Conservation (phyloP, 768 basidiomycete species). For the Rhodosporidiobolus odoratus region DNA sequence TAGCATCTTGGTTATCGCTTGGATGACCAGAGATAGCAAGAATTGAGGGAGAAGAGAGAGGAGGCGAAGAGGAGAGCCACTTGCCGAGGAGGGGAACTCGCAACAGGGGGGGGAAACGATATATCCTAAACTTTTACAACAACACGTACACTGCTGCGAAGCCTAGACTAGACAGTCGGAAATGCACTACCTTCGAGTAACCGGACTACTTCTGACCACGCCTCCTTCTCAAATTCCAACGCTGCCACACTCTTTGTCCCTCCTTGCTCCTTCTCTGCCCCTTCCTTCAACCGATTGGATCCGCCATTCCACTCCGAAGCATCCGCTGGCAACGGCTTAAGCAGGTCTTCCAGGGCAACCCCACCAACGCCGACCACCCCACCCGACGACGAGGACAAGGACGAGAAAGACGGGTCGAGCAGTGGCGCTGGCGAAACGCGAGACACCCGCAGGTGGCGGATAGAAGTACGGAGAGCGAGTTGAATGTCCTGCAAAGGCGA, state of each 20-base stretch:
- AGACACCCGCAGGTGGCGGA: slow-evolving; percentile 31
- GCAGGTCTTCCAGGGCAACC: slow-evolving; percentile 6
- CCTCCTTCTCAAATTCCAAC: slow-evolving; percentile 27
- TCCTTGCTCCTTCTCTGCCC: background rate
- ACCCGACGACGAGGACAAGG: background rate
- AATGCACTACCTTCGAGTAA: slow-evolving; percentile 1
- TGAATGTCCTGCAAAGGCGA: slow-evolving; percentile 30
- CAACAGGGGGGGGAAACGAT: background rate
- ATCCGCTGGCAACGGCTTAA: background rate
- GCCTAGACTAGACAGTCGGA: background rate
- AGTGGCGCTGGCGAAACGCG: slow-evolving; percentile 21
- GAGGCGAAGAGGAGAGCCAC: background rate
- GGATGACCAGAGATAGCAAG: no score
- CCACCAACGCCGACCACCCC: slow-evolving; percentile 25
- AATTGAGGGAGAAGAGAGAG: background rate
- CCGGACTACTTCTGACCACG: slow-evolving; percentile 21
- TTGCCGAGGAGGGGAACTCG: background rate
- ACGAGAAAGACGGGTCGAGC: slow-evolving; percentile 24
- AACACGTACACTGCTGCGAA: background rate
- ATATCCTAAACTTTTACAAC: background rate
- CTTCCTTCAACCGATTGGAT: background rate
- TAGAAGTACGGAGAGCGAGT: slow-evolving; percentile 32
- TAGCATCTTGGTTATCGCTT: background rate
- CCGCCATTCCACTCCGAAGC: background rate
- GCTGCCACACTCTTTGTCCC: slow-evolving; percentile 16